Base-by-base conservation (phyloP, 192 early-diverging fungal species). In the Allomyces macrogynus region DNA sequence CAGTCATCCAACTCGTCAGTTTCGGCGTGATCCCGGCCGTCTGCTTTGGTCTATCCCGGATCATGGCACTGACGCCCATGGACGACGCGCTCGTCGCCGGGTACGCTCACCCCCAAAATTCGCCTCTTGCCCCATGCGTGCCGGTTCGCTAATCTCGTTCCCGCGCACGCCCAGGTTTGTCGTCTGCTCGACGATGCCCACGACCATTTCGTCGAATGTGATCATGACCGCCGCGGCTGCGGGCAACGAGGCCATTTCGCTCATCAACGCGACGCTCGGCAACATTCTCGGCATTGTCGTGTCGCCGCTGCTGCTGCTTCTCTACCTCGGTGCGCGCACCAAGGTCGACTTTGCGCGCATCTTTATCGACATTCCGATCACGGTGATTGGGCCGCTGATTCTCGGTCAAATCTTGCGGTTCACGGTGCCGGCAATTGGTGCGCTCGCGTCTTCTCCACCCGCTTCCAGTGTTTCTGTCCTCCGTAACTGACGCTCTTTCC, bases 171-270 rank as follows among this genome's bases (percentile, higher is more conserved):
- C 4, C 32, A 40, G 32, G 7, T 68, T 88, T 54, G 75, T 86
- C 14, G 80, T 88, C 64, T 77, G 80, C 54, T 79, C 78, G 14
- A 72, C 76, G 11, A 84, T 79, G 5, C 86, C 86, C 0, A 88
- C 86, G 0, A 88, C 86, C 8, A 81, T 88, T 61, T 84, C 84
- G 4, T 88, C 86, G 12, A 88, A 88, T 67, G 83, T 85, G 9
- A 77, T 88, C 65, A 88, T 88, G 86, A 88, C 86, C 20, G 79
- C 80, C 65, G 80, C 82, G 61, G 82, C 84, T 32, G 61, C 67
- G 23, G 86, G 86, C 23, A 85, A 80, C 64, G 86, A 86, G 63
- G 77, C 84, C 43, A 69, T 75, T 61, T 80, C 86, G 25, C 62
- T 86, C 24, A 81, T 81, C 67, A 85, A 85, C 71, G 80, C 83